Conservation (phyloP, 2,329 filamentous ascomycete genomes). For the Aspergillus niger region DNA sequence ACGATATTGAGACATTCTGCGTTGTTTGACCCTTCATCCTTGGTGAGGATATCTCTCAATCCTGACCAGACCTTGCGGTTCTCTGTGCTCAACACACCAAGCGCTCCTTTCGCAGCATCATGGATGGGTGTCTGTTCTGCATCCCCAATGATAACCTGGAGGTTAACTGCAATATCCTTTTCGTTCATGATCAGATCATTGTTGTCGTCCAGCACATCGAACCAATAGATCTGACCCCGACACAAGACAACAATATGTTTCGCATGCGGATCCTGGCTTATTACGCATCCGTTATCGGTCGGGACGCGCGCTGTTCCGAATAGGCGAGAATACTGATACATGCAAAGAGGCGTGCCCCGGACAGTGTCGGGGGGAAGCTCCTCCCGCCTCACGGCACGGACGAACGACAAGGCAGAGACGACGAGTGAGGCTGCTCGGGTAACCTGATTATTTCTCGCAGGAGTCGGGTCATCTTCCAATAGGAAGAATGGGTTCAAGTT, state of each 20-base stretch:
- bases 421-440: conserved; percentile 90
- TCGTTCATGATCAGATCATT: conserved; percentile 96
- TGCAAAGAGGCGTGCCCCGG: conserved; percentile 82
- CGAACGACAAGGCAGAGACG: conserved; percentile 86
- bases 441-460: conserved; percentile 93
- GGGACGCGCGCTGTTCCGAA: conserved; percentile 95
- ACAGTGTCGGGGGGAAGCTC: conserved; percentile 88
- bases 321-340: conserved; percentile 96
- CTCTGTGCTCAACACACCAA: conserved; percentile 93
- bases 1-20: conserved; percentile 94
- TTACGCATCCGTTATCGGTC: conserved; percentile 91
- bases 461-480: conserved; percentile 94
- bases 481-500: conserved; percentile 98
- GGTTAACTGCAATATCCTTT: conserved; percentile 85
- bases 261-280: conserved; percentile 89
- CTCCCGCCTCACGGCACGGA: conserved; percentile 87
- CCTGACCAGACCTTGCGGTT: conserved; percentile 96
- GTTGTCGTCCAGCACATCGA: conserved; percentile 93
- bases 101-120: conserved; percentile 89
- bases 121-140: conserved; percentile 86
- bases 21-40: conserved; percentile 87
- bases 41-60: conserved; percentile 80
- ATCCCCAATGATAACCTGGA: conserved; percentile 90
- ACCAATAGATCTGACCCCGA: conserved; percentile 98
- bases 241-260: conserved; percentile 93